Conservation (phyloP, 305 asterid species). For the Ajuga reptans region DNA sequence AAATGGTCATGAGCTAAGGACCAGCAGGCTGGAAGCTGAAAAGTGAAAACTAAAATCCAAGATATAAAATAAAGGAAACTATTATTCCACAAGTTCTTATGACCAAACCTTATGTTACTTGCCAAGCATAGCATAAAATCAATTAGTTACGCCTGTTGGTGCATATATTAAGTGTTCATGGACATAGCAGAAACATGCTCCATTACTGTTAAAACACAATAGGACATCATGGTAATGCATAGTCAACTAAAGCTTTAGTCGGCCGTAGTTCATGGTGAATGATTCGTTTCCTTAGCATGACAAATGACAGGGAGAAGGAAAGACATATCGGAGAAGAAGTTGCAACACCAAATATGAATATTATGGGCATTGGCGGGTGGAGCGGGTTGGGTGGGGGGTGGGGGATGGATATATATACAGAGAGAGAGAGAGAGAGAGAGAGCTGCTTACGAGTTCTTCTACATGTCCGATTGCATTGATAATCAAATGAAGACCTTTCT, state of each 20-base stretch:
- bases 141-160: too few relatives aligned
- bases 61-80: not conserved
- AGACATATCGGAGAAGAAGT: not conserved
- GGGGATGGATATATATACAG: too few relatives aligned
- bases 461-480: conserved; percentile 56
- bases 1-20: not conserved
- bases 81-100: too few relatives aligned
- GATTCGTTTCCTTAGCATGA: not conserved
- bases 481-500: conserved; percentile 86
- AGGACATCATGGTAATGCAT: too few relatives aligned
- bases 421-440: conserved; percentile 20
- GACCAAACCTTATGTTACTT: too few relatives aligned
- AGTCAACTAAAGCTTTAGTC: too few relatives aligned
- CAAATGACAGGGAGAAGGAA: not conserved
- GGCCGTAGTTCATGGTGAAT: too few relatives aligned
- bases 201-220: too few relatives aligned
- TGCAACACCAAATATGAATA: not conserved
- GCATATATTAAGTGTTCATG: too few relatives aligned
- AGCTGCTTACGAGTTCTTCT: conserved; percentile 48
- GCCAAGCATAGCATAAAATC: too few relatives aligned
- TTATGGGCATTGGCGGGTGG: not conserved
- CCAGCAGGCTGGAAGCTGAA: not conserved
- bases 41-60: not conserved
- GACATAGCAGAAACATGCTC: too few relatives aligned
- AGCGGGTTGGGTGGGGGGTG: too few relatives aligned